phyloP scores from a whole-genome alignment of 2,329 filamentous ascomycete species.

The Penicillium sp. region DNA sequence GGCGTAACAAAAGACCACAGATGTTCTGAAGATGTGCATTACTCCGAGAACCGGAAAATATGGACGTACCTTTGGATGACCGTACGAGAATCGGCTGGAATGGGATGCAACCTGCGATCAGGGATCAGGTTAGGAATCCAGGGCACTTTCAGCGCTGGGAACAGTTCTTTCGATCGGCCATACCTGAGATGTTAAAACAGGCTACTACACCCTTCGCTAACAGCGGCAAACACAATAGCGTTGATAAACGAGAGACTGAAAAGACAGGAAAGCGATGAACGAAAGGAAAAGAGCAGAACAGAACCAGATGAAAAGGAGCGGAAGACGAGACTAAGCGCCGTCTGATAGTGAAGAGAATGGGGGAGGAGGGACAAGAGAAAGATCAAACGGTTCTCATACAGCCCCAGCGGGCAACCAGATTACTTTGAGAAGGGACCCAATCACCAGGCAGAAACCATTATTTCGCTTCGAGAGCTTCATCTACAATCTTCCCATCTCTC shows the following conservation, averaged over 20 bases:
- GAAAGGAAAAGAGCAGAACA: conserved; percentile 17
- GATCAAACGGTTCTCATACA: conserved; percentile 8
- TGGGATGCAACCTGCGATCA: conserved; percentile 12
- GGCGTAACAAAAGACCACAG: neutral
- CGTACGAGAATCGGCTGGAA: neutral
- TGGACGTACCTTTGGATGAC: conserved; percentile 12
- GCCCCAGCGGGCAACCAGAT: conserved; percentile 11
- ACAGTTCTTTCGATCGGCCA: neutral
- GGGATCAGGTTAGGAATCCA: conserved; percentile 15
- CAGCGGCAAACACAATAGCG: conserved; percentile 16
- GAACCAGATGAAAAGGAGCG: conserved; percentile 7
- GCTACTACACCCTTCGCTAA: conserved; percentile 10
- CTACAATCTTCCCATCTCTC: neutral
- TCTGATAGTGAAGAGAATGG: neutral
- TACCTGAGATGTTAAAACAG: conserved; percentile 13
- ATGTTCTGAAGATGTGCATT: neutral
- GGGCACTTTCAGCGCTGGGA: conserved; percentile 4
- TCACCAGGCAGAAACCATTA: neutral
- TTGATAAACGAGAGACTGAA: conserved; percentile 2
- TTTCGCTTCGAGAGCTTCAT: neutral
- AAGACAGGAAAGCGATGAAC: conserved; percentile 19
- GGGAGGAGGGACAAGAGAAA: conserved; percentile 3
- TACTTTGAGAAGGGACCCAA: neutral
- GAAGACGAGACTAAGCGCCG: conserved; percentile 7
- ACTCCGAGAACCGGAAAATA: neutral